Evolutionary conservation across 331 rosid genomes (phyloP).

Genomic region (Saraca asoca): DNA sequence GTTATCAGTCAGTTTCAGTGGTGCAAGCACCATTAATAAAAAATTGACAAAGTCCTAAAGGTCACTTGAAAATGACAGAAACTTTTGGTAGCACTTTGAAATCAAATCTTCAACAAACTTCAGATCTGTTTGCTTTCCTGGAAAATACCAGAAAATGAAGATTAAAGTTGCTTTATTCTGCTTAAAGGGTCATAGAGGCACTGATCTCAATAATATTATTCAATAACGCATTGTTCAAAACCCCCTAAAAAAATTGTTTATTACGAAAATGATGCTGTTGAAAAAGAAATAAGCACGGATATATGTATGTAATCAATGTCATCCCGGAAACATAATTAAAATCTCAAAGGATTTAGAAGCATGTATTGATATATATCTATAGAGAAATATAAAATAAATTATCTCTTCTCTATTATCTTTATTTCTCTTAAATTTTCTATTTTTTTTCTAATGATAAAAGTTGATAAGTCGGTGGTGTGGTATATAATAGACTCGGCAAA

Average conservation of each 20-base stretch:
- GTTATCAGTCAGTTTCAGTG: background rate
- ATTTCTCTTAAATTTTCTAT: too few relatives aligned
- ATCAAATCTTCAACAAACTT: background rate
- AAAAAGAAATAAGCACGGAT: too few relatives aligned
- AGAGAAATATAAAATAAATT: too few relatives aligned
- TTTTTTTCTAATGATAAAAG: too few relatives aligned
- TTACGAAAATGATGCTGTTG: background rate
- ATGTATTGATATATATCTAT: too few relatives aligned
- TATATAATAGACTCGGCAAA: too few relatives aligned
- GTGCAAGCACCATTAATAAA: background rate
- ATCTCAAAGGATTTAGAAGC: too few relatives aligned
- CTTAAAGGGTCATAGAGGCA: background rate
- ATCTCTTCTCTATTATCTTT: too few relatives aligned
- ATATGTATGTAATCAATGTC: too few relatives aligned
- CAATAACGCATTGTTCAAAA: background rate
- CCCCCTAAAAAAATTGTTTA: background rate
- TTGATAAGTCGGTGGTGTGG: too few relatives aligned
- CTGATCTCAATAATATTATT: background rate
- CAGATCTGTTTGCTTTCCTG: background rate
- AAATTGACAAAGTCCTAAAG: background rate
- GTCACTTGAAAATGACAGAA: background rate
- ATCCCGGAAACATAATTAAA: too few relatives aligned
- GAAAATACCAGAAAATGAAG: background rate
- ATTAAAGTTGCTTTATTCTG: constrained; percentile 6
- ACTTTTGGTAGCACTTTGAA: background rate